These are phyloP conservation scores for Ogataea allantospora DNA, from an alignment of 805 yeast genomes.

Conservation along the genomic window DNA sequence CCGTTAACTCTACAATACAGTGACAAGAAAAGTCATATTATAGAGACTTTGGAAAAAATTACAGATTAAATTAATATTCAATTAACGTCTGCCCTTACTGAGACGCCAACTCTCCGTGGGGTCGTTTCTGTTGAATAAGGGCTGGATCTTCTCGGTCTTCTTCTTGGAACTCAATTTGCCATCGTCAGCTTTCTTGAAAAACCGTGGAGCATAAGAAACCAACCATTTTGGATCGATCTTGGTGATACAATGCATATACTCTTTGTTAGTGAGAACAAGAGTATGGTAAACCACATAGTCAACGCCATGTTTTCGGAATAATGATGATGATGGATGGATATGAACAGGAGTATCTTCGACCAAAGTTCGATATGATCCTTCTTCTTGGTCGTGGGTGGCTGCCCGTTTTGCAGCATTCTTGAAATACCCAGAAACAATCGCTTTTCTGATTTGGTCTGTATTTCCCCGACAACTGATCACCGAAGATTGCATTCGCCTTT, in stretches of 20 bases:
- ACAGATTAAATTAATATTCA: slow-evolving; percentile 1
- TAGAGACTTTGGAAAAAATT: slow-evolving; percentile 17
- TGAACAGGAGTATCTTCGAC: slow-evolving; percentile 70
- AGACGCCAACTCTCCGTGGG: slow-evolving; percentile 76
- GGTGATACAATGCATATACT: slow-evolving; percentile 88
- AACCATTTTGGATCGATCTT: slow-evolving; percentile 84
- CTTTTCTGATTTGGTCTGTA: slow-evolving; percentile 54
- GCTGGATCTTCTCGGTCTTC: slow-evolving; percentile 66
- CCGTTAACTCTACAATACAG: slow-evolving; percentile 46
- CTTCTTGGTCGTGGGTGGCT: slow-evolving; percentile 41
- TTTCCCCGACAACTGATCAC: slow-evolving; percentile 51
- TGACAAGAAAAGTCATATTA: slow-evolving; percentile 30
- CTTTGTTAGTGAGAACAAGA: slow-evolving; percentile 76
- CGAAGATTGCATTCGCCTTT: slow-evolving; percentile 22
- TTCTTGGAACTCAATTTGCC: slow-evolving; percentile 48
- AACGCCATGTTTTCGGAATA: slow-evolving; percentile 52
- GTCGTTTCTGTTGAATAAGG: slow-evolving; percentile 61
- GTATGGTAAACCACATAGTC: slow-evolving; percentile 84
- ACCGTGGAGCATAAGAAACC: slow-evolving; percentile 65
- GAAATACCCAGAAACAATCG: slow-evolving; percentile 68
- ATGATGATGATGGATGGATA: slow-evolving; percentile 83
- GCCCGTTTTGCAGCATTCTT: slow-evolving; percentile 65
- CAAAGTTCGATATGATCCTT: slow-evolving; percentile 51
- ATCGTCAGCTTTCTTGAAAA: slow-evolving; percentile 63
- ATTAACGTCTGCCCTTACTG: slow-evolving; percentile 40